Base-by-base conservation (phyloP, 345 rosid species). In the Hibiscus trionum region DNA sequence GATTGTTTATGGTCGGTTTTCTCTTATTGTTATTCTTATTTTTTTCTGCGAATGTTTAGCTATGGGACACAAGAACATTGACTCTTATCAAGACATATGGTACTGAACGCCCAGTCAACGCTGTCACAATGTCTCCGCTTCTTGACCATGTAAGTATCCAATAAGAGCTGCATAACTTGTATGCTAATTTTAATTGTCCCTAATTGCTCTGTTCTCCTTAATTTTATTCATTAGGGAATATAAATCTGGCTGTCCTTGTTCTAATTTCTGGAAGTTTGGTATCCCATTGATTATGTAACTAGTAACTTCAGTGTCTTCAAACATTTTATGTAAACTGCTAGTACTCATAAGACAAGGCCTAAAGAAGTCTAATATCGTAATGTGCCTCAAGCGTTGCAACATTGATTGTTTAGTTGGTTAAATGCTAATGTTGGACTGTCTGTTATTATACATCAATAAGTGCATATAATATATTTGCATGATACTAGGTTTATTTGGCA, bases 91-190 rank as follows among this genome's bases (percentile, higher is more conserved):
- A 96, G 87, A 93, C 90, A 57, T 96, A 91, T 78, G 84, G 69
- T 61, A 87, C 97, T 2, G 97, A 83, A 61, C 88, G 96, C n/a
- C 99, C 99, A 0, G 99, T 96, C 56, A 96, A 96, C 77, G 99
- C 99, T 61, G 99, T 96, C 39, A 69, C 98, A 35, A 86, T 96
- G 96, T 96, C 99, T 77, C 99, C 98, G 6, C 86, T 93, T 76
- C 91, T 96, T 53, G 79, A 93, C 81, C 99, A 96, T 84, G 99
- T 93, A 85, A 73, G 91, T 75, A 55, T 47, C 31, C 59, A 58
- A 29, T 15, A 57, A 71, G 39, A 72, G 53, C 29, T 9, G 11
- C 5, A 29, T 52, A 29, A 68, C 15, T 68, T 50, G 16, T 68
- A n/a, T 27, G n/a, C 42, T 53, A 27, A 67, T 47, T 26, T 24